Evolutionary conservation across 192 early-diverging fungal genomes (phyloP), one percentile per base, ranked within the genome.

Genomic region (Anaeromyces robustus): DNA sequence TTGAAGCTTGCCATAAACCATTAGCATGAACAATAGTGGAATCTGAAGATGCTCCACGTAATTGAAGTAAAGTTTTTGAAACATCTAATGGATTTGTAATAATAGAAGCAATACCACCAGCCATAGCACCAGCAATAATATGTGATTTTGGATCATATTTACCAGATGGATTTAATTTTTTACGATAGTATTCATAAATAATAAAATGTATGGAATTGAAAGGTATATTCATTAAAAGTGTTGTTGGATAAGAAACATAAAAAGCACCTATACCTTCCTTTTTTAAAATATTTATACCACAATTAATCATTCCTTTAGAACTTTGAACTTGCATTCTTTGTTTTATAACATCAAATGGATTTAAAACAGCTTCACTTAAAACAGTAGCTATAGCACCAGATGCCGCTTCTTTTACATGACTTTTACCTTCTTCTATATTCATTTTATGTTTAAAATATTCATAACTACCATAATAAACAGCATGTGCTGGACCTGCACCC

Each of bases 331-430:
- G 97, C 95, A 97, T 95, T 32, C 97, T 90, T 85, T 98, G 97
- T 84, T 98, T 98, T 85, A 97, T 89, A 26, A 98, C 96, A 85
- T 99, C 97, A 86, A 99, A 99, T 18, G 97, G 97, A 83, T 95
- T 99, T 93, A 96, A 95, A 77, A 99, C 85, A 11, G 93, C 92
- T 81, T 99, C 97, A 86, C 92, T 91, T 14, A 92, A 87, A 29
- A 96, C 86, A 11, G 96, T 97, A 12, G 97, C 97, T 83, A 90
- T 91, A 77, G 94, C 96, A 43, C 96, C 95, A 17, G 97, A 95
- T 13, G 90, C 89, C 30, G 92, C 95, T 87, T 83, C 32, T 18
- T 19, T 80, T 83, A 77, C 84, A 68, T 85, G 82, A 78, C 28
- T 81, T 80, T 29, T 77, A 30, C 78, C 78, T 81, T 22, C 85